Percentiles rank a stretch among this genome's conserved stretches.
phyloP scores from a whole-genome alignment of 140 eudicot species.

The Flaveria floridana region DNA sequence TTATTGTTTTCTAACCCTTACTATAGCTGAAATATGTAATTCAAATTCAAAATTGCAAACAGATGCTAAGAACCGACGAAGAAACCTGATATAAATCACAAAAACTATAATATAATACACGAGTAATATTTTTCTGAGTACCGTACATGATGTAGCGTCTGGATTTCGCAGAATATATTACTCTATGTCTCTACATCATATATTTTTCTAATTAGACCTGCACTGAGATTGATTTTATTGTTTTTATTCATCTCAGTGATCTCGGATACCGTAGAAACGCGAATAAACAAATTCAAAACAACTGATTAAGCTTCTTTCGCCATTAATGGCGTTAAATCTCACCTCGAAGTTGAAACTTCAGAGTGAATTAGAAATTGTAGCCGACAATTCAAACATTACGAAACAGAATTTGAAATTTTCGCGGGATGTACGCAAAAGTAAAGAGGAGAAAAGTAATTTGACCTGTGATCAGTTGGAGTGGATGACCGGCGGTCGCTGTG shows the following conservation, averaged over 20 bases:
- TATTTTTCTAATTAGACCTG: slow-evolving; percentile 26
- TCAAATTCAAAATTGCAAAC: not conserved
- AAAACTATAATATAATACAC: not conserved
- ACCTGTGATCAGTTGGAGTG: slow-evolving; percentile 14
- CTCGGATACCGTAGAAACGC: slow-evolving; percentile 23
- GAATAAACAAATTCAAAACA: slow-evolving; percentile 18
- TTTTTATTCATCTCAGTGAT: slow-evolving; percentile 23
- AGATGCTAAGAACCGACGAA: slow-evolving; percentile 24
- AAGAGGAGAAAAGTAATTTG: not conserved
- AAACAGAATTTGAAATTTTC: slow-evolving; percentile 22
- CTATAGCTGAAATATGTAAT: not conserved
- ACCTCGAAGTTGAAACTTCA: slow-evolving; percentile 32
- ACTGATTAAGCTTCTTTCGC: slow-evolving; percentile 10
- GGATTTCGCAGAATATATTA: slow-evolving; percentile 24
- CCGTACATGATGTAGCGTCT: slow-evolving; percentile 35
- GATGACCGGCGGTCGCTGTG: not conserved
- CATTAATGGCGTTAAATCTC: slow-evolving; percentile 37
- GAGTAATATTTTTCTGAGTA: slow-evolving; percentile 5
- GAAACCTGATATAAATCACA: slow-evolving; percentile 1
- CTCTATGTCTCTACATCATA: slow-evolving; percentile 1
- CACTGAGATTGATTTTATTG: slow-evolving; percentile 25
- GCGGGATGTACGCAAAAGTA: not conserved
- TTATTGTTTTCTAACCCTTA: not conserved
- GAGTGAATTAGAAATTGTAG: not conserved
- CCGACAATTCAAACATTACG: slow-evolving; percentile 19